Percentiles rank a stretch among this genome's conserved stretches.
Evolutionary conservation across 352 stramenopile species (phyloP).

Genomic region (Pythium periplocum): DNA sequence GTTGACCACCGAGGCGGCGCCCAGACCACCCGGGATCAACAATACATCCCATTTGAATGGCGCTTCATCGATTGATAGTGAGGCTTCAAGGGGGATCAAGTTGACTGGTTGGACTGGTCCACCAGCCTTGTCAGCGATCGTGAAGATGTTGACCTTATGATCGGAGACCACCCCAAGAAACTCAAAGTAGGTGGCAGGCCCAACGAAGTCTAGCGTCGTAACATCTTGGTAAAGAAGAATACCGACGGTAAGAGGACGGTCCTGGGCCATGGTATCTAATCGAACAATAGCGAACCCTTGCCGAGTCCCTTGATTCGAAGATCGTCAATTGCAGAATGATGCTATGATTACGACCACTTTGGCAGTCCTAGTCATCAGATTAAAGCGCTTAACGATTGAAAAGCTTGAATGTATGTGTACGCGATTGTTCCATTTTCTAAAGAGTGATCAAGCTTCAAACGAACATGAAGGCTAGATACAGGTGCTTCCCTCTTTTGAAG

Average conservation of each 20-base stretch:
- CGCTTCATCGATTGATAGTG: conserved; percentile 23
- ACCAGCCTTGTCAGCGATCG: conserved; percentile 34
- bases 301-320: too few species aligned
- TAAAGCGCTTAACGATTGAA: too few species aligned
- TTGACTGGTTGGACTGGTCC: conserved; percentile 26
- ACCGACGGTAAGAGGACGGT: conserved; percentile 26
- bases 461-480: too few species aligned
- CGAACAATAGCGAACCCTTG: too few species aligned
- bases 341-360: too few species aligned
- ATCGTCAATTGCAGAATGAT: too few species aligned
- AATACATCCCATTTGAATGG: conserved; percentile 32
- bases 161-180: conserved; percentile 31
- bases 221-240: conserved; percentile 56
- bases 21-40: conserved; percentile 31
- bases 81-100: conserved; percentile 33
- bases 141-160: conserved; percentile 39
- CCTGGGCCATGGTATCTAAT: too few species aligned
- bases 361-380: too few species aligned
- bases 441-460: too few species aligned
- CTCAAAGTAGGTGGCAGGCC: conserved; percentile 53
- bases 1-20: conserved; percentile 25
- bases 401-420: too few species aligned
- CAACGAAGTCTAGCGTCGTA: conserved; percentile 58
- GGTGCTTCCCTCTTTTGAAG: too few species aligned
- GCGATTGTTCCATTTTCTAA: too few species aligned